phyloP scores from a whole-genome alignment of 306 rosid genomes.

The Delonix regia region DNA sequence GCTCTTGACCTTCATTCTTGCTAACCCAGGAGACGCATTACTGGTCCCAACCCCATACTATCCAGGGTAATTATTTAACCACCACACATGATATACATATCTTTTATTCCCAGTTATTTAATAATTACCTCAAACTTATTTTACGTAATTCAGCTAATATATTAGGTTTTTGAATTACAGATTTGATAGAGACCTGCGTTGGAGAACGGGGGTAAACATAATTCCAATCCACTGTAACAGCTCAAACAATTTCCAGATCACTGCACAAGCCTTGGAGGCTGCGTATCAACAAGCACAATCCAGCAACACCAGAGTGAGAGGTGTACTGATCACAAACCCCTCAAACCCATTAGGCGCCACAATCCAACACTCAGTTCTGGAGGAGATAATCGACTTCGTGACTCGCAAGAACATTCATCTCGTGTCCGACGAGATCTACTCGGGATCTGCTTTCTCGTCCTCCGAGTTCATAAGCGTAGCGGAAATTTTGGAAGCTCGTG shows the following conservation, averaged over 20 bases:
- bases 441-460: slow-evolving; percentile 79
- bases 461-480: slow-evolving; percentile 72
- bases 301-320: slow-evolving; percentile 62
- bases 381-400: slow-evolving; percentile 67
- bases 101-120: background rate
- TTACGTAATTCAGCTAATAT: background rate
- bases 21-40: slow-evolving; percentile 88
- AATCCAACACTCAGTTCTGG: slow-evolving; percentile 59
- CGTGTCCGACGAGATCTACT: slow-evolving; percentile 92
- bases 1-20: slow-evolving; percentile 82
- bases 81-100: background rate
- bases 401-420: slow-evolving; percentile 81
- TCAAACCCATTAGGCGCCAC: slow-evolving; percentile 88
- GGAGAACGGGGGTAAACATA: slow-evolving; percentile 93
- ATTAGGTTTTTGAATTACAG: slow-evolving; percentile 42
- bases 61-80: slow-evolving; percentile 65
- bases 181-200: slow-evolving; percentile 91
- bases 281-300: slow-evolving; percentile 64
- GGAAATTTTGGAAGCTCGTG: slow-evolving; percentile 54
- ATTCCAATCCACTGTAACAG: slow-evolving; percentile 83
- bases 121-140: background rate
- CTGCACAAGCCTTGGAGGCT: slow-evolving; percentile 65
- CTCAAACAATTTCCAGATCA: slow-evolving; percentile 81
- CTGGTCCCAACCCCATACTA: slow-evolving; percentile 95
- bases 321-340: slow-evolving; percentile 83